Base-by-base conservation (phyloP, 2,329 filamentous ascomycete species). In the Pseudopyricularia javanii region DNA sequence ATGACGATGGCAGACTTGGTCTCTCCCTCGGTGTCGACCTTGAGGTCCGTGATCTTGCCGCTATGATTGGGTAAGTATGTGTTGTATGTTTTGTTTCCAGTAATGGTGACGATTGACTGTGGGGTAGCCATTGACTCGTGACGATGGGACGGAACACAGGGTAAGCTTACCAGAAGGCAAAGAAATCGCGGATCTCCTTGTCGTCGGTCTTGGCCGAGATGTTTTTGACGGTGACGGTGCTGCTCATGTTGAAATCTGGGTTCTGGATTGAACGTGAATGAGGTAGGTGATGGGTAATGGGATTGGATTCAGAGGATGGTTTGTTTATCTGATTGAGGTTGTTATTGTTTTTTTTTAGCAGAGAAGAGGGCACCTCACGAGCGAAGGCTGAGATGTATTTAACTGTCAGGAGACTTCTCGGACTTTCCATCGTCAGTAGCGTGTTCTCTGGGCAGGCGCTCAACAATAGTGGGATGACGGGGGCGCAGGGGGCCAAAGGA, bases 181-280 rank as follows among this genome's bases (percentile, higher is more conserved):
- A 98, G 78, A 98, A 98, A 66, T 95, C 91, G 65, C 82, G 83
- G 62, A 98, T 83, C 71, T 97, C 90, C 72, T 91, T 85, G 71
- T 98, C 90, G 60, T 80, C 82, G 54, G 91, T 96, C 67, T 84
- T 72, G 57, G 75, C 67, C 60, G 87, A 83, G 72, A 98, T 95
- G 74, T 93, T 91, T 73, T 87, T 86, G 63, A 97, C 91, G 73
- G 91, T 74, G 58, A 61, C 54, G 24, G 58, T 58, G 55, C 53
- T 60, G 40, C 11, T 51, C 54, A 52, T 50, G 35, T 50, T 35
- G 58, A 54, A 60, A 58, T 9, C 12, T 60, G 55, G 14, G 43
- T 20, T n/a, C 7, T 48, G 37, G 28, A 12, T 35, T 17, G 48
- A 26, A 14, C n/a, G 24, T 50, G n/a, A 5, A 15, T 17, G 33